Evolutionary conservation across 2,329 filamentous ascomycete species (phyloP).

Genomic region (Samsoniella hepiali): DNA sequence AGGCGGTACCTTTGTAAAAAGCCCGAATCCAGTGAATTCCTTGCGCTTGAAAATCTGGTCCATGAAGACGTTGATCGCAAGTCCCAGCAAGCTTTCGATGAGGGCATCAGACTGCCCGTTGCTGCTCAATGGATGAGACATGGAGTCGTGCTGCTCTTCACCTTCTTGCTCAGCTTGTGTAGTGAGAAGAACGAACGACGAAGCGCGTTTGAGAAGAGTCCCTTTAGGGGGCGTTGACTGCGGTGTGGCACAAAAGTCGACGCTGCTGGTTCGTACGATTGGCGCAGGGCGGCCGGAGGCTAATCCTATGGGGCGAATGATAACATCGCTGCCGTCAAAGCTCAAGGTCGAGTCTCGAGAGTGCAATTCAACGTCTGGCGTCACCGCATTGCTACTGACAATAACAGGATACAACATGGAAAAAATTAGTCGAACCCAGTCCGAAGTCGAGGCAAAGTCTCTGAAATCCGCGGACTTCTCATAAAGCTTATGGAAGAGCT

Average conservation of each 20-base stretch:
- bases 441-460: slow-evolving; percentile 76
- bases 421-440: slow-evolving; percentile 77
- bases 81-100: slow-evolving; percentile 71
- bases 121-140: slow-evolving; percentile 33
- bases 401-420: slow-evolving; percentile 82
- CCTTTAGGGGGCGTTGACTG: slow-evolving; percentile 49
- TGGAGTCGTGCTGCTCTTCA: slow-evolving; percentile 47
- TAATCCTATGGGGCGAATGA: slow-evolving; percentile 67
- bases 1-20: slow-evolving; percentile 85
- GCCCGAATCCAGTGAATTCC: slow-evolving; percentile 82
- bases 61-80: slow-evolving; percentile 75
- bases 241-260: slow-evolving; percentile 48
- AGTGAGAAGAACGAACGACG: slow-evolving; percentile 87
- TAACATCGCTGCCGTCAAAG: slow-evolving; percentile 82
- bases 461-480: slow-evolving; percentile 72
- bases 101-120: slow-evolving; percentile 51
- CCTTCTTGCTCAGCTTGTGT: slow-evolving; percentile 53
- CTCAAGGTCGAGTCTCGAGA: slow-evolving; percentile 76
- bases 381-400: slow-evolving; percentile 80
- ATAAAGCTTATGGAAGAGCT: slow-evolving; percentile 77
- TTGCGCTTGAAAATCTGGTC: slow-evolving; percentile 84
- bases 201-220: slow-evolving; percentile 70
- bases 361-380: slow-evolving; percentile 80
- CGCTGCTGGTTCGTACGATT: slow-evolving; percentile 68
- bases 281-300: slow-evolving; percentile 60